Percentiles rank a stretch among this genome's conserved stretches.
Evolutionary conservation across 192 early-diverging fungal genomes (phyloP).

Genomic region (Gryganskiella cystojenkinii): DNA sequence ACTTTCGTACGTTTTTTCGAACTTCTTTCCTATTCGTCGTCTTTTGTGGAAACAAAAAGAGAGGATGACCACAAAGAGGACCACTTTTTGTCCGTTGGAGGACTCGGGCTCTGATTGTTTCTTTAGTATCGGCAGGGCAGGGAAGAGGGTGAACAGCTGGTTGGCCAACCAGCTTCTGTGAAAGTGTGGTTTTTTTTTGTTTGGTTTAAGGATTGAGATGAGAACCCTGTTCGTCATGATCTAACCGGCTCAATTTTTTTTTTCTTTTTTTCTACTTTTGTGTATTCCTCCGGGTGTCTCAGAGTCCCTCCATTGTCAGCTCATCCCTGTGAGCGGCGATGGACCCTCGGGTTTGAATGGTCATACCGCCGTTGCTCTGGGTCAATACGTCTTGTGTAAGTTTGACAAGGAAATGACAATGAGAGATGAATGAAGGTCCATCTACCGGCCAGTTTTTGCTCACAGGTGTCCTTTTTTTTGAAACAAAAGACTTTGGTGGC

Average conservation of each 20-base stretch:
- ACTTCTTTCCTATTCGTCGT: background rate
- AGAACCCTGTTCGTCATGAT: background rate
- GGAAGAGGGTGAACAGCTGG: no score
- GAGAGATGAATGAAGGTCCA: background rate
- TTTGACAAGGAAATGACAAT: background rate
- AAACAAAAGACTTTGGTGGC: constrained; percentile 47
- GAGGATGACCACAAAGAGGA: no score
- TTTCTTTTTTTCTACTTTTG: background rate
- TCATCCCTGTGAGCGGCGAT: constrained; percentile 53
- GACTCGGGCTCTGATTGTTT: background rate
- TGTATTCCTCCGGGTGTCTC: no score
- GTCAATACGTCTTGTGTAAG: constrained; percentile 58
- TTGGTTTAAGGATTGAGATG: no score
- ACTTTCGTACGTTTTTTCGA: constrained; percentile 40
- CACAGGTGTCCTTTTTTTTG: background rate
- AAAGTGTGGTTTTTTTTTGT: background rate
- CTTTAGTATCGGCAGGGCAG: no score
- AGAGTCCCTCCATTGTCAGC: constrained; percentile 51
- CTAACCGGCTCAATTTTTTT: background rate
- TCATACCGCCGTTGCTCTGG: constrained; percentile 57
- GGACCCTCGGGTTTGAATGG: constrained; percentile 49
- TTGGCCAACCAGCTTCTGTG: no score
- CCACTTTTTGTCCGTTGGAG: no score
- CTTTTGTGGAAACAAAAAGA: background rate
- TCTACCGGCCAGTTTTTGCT: background rate